A percentile compares a stretch with the other conserved stretches of the same genome.
These are phyloP conservation scores for Bruguiera gymnorhiza DNA, from an alignment of 345 rosid genomes.

Conservation along the genomic window DNA sequence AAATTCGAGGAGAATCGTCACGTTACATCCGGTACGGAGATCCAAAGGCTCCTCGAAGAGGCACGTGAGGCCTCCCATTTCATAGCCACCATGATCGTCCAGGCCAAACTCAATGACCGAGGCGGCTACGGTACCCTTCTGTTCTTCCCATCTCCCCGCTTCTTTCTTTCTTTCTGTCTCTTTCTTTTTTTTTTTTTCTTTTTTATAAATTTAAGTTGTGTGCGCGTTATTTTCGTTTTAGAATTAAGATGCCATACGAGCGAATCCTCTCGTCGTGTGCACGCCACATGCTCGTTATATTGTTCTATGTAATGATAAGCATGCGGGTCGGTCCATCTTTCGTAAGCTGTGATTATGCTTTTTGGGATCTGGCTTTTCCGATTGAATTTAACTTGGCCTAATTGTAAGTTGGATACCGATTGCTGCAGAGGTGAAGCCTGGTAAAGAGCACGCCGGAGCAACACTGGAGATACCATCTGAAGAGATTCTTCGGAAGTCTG, in stretches of 20 bases:
- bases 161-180: neutral
- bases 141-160: neutral
- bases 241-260: too few relatives aligned
- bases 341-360: too few relatives aligned
- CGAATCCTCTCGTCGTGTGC: neutral
- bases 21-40: constrained; percentile 54
- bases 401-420: neutral
- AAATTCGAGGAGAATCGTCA: constrained; percentile 80
- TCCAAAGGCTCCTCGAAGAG: constrained; percentile 68
- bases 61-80: constrained; percentile 80
- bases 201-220: neutral
- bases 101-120: constrained; percentile 82
- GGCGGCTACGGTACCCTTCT: constrained; percentile 66
- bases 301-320: neutral
- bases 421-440: constrained; percentile 70
- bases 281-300: constrained; percentile 12
- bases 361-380: too few relatives aligned
- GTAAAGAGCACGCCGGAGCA: constrained; percentile 73
- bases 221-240: too few relatives aligned
- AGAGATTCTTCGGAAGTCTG: constrained; percentile 50
- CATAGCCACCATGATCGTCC: constrained; percentile 87
- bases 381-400: too few relatives aligned
- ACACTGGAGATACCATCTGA: constrained; percentile 85
- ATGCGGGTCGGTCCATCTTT: neutral
- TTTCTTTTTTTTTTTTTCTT: neutral